phyloP scores from a whole-genome alignment of 2,329 filamentous ascomycete genomes.

The Diaporthe aspalathi region DNA sequence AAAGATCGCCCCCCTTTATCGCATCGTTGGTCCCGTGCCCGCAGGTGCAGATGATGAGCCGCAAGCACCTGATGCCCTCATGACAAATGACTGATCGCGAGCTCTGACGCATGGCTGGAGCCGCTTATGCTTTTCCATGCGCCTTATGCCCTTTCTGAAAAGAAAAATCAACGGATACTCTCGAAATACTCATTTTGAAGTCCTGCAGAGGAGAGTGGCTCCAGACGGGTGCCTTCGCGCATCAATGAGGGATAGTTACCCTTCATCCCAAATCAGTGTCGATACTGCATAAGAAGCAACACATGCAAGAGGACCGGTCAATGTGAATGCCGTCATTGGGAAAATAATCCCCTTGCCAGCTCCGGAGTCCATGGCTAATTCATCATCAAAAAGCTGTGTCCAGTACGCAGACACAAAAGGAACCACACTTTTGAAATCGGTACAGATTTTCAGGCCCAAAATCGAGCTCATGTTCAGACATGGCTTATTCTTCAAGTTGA shows the following conservation, averaged over 20 bases:
- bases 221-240: no score
- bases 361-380: conserved; percentile 43
- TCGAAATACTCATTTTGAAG: no score
- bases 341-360: conserved; percentile 46
- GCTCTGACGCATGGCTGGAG: neutral
- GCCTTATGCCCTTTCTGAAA: neutral
- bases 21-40: neutral
- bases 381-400: conserved; percentile 47
- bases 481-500: conserved; percentile 46
- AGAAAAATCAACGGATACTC: conserved; percentile 32
- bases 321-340: no score
- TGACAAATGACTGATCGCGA: neutral
- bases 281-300: no score
- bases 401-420: conserved; percentile 48
- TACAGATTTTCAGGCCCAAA: conserved; percentile 45
- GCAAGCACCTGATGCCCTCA: neutral
- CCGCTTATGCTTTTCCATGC: neutral
- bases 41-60: neutral
- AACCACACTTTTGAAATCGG: conserved; percentile 49
- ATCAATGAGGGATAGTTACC: no score
- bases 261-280: no score
- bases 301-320: no score
- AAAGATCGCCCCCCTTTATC: neutral
- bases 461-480: conserved; percentile 46
- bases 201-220: no score